phyloP scores from a whole-genome alignment of 129 eudicot genomes.

The Helianthus tuberosus region DNA sequence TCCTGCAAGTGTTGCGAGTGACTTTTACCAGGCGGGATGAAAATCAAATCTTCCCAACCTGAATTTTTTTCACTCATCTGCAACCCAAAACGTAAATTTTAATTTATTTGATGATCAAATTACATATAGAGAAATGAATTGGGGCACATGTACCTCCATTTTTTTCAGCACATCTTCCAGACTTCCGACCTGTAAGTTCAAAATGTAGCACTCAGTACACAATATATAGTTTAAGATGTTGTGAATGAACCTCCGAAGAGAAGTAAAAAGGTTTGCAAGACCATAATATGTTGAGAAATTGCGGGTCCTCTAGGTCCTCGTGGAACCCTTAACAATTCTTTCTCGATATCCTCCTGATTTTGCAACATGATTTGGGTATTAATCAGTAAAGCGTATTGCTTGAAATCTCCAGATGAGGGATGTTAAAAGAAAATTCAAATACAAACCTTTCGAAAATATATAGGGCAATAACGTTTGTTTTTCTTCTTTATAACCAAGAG shows the following conservation, averaged over 20 bases:
- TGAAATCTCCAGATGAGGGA: not conserved
- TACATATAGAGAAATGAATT: slow-evolving; percentile 23
- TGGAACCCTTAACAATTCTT: slow-evolving; percentile 68
- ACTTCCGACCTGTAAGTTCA: slow-evolving; percentile 76
- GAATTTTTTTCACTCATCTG: slow-evolving; percentile 79
- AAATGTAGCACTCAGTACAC: slow-evolving; percentile 9
- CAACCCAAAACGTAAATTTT: slow-evolving; percentile 14
- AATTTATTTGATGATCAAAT: not conserved
- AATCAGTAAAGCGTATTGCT: slow-evolving; percentile 10
- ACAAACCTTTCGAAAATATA: slow-evolving; percentile 88
- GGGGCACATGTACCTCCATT: slow-evolving; percentile 71
- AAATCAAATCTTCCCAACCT: slow-evolving; percentile 94
- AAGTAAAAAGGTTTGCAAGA: slow-evolving; percentile 25
- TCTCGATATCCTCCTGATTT: slow-evolving; percentile 88
- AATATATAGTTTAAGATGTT: not conserved
- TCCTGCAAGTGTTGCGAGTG: slow-evolving; percentile 87
- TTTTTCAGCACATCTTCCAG: slow-evolving; percentile 91
- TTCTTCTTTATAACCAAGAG: slow-evolving; percentile 84
- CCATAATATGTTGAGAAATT: slow-evolving; percentile 74
- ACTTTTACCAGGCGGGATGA: slow-evolving; percentile 98
- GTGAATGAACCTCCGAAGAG: not conserved
- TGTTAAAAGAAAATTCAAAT: not conserved
- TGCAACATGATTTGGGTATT: slow-evolving; percentile 22
- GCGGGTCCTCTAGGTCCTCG: slow-evolving; percentile 65
- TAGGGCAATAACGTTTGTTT: slow-evolving; percentile 83